Conservation (phyloP, 1,284 basidiomycete genomes). For the Pterula multifida region DNA sequence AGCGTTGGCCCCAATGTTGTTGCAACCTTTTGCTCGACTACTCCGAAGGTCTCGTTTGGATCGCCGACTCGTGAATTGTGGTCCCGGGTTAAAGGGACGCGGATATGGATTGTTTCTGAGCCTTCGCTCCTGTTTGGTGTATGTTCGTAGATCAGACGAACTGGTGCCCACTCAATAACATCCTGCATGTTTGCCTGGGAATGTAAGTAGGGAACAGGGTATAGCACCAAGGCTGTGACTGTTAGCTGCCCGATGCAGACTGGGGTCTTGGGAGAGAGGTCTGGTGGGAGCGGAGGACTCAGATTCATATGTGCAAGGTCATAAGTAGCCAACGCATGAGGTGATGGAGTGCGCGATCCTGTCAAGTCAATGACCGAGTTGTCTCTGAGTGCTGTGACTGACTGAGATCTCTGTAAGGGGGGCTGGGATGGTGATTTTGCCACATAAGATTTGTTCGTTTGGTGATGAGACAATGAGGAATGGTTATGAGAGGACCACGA, state of each 20-base stretch:
- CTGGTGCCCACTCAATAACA: conserved; percentile 44
- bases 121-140: conserved; percentile 39
- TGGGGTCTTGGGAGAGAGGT: conserved; percentile 62
- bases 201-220: conserved; percentile 67
- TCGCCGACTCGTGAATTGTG: conserved; percentile 31
- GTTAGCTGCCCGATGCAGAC: conserved; percentile 83
- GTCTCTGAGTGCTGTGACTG: conserved; percentile 13
- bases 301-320: conserved; percentile 11
- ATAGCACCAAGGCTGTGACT: conserved; percentile 75
- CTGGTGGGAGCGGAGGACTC: conserved; percentile 25
- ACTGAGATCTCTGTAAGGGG: conserved; percentile 13
- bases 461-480: conserved; percentile 13
- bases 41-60: conserved; percentile 62
- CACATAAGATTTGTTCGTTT: conserved; percentile 5
- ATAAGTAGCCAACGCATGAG: conserved; percentile 7
- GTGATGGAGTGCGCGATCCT: conserved; percentile 34
- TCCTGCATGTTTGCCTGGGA: conserved; percentile 30
- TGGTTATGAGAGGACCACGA: conserved; percentile 19
- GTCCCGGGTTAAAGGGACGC: conserved; percentile 43
- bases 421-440: conserved; percentile 10
- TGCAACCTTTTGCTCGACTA: conserved; percentile 77
- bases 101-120: conserved; percentile 76
- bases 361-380: conserved; percentile 68
- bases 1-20: conserved; percentile 71
- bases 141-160: conserved; percentile 65